These are phyloP conservation scores for Cyberlindnera subsufficiens DNA, from an alignment of 805 yeast genomes.

Conservation along the genomic window DNA sequence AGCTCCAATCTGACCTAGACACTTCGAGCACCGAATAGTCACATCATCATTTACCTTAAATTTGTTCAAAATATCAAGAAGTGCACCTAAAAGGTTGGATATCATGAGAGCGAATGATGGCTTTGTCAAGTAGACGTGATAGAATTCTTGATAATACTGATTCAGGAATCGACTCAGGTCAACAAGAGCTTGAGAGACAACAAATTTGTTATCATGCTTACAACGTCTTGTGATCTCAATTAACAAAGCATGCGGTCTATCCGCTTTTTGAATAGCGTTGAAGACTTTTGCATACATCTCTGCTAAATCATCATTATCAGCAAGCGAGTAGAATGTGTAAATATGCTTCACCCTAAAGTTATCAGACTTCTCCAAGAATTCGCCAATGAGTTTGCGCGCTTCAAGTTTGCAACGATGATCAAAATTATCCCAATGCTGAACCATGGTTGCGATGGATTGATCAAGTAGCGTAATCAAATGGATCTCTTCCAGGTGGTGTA, in stretches of 20 bases:
- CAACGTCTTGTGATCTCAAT: constrained; percentile 52
- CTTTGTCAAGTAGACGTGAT: constrained; percentile 36
- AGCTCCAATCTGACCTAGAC: constrained; percentile 73
- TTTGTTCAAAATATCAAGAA: constrained; percentile 51
- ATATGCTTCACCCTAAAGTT: constrained; percentile 35
- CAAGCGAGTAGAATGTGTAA: constrained; percentile 48
- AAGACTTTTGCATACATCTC: constrained; percentile 25
- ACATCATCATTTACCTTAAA: constrained; percentile 47
- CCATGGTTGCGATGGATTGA: constrained; percentile 63
- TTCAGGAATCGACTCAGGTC: constrained; percentile 53
- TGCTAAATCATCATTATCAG: constrained; percentile 35
- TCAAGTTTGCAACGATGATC: constrained; percentile 39
- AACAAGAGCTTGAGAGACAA: constrained; percentile 63
- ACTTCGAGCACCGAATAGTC: constrained; percentile 56
- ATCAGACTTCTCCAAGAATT: constrained; percentile 28
- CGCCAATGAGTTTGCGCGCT: constrained; percentile 46
- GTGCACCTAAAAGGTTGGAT: constrained; percentile 43
- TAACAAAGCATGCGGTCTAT: constrained; percentile 32
- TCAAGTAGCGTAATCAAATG: constrained; percentile 66
- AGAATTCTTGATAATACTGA: constrained; percentile 45
- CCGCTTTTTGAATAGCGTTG: constrained; percentile 25
- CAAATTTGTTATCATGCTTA: constrained; percentile 58
- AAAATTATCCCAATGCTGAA: constrained; percentile 60
- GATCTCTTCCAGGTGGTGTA: constrained; percentile 47
- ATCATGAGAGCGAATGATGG: constrained; percentile 27